Base-by-base conservation (phyloP, 2,329 filamentous ascomycete genomes). In the Ophiostoma pallidulum region DNA sequence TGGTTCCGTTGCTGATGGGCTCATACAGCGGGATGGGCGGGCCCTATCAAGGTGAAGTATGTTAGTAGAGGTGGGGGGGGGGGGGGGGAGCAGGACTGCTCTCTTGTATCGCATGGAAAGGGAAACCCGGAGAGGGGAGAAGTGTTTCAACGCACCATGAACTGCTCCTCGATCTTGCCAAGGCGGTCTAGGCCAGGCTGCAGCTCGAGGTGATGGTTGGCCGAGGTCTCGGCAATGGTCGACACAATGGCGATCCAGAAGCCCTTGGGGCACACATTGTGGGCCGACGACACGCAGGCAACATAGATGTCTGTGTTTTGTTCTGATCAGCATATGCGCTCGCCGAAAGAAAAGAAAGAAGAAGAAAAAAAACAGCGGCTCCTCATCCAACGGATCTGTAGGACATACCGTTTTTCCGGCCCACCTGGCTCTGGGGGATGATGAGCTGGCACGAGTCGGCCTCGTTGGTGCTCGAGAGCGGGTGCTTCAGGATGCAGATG, bases 241-340 rank as follows among this genome's bases (percentile, higher is more conserved):
- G 89, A 95, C 56, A 98, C 91, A 52, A 97, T 98, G 59, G 92
- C 92, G 59, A 98, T 88, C 75, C 94, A 98, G 79, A 96, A 97
- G 52, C 91, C 91, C 78, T 95, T 94, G 60, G 94, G 92, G 73
- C 91, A 97, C 59, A 98, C 94, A 60, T 94, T 97, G 74, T 98
- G 94, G 32, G 90, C 87, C 33, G 87, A 88, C 1, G 90, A 96
- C 51, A 98, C 89, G 65, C 92, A 86, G 49, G 92, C 91, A 62
- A 98, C 84, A 75, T 98, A 98, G 62, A 98, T 90, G 63, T 97
- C 88, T 92, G 54, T 8, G n/a, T n/a, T n/a, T n/a, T n/a, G n/a
- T n/a, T n/a, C n/a, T n/a, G n/a, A n/a, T n/a, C n/a, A n/a, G n/a
- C n/a, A n/a, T n/a, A n/a, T n/a, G n/a, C n/a, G n/a, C n/a, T n/a